Evolutionary conservation across 805 yeast genomes (phyloP).

Genomic region (Metschnikowia gelsemii): DNA sequence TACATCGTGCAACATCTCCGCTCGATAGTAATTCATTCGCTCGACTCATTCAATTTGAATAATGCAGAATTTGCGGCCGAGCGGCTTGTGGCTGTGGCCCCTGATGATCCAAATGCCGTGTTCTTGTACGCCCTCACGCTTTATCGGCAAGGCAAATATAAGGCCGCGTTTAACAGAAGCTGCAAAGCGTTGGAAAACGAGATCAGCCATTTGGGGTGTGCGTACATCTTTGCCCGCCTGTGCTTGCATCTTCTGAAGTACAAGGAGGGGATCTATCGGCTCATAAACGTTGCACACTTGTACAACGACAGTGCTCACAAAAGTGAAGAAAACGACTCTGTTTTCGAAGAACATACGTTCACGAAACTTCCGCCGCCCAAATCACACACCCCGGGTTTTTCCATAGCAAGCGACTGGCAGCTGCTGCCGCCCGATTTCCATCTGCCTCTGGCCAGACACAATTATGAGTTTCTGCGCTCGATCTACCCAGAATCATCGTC

Average conservation of each 20-base stretch:
- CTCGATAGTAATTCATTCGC: slow-evolving; percentile 61
- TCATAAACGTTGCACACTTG: slow-evolving; percentile 30
- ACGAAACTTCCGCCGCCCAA: slow-evolving; percentile 3
- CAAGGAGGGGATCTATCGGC: slow-evolving; percentile 59
- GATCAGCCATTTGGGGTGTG: slow-evolving; percentile 67
- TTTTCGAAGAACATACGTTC: slow-evolving; percentile 5
- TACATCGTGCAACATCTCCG: slow-evolving; percentile 46
- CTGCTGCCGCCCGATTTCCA: slow-evolving; percentile 8
- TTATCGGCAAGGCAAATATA: slow-evolving; percentile 55
- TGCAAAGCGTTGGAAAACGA: slow-evolving; percentile 33
- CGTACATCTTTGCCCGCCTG: slow-evolving; percentile 69
- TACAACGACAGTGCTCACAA: slow-evolving; percentile 26
- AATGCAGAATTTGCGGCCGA: slow-evolving; percentile 90
- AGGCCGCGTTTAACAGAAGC: slow-evolving; percentile 55
- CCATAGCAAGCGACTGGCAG: background rate
- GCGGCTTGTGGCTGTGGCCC: slow-evolving; percentile 63
- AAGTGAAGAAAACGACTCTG: slow-evolving; percentile 2
- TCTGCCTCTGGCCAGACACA: slow-evolving; percentile 23
- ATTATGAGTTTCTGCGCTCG: slow-evolving; percentile 41
- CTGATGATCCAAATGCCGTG: slow-evolving; percentile 55
- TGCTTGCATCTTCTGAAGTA: slow-evolving; percentile 55
- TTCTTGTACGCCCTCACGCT: slow-evolving; percentile 71
- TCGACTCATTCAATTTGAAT: slow-evolving; percentile 64
- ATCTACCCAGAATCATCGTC: slow-evolving; percentile 68
- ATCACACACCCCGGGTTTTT: background rate